Percentiles rank a stretch among this genome's conserved stretches.
Evolutionary conservation across 23 red algal genomes (phyloP).

Genomic region (Gracilaria domingensis): DNA sequence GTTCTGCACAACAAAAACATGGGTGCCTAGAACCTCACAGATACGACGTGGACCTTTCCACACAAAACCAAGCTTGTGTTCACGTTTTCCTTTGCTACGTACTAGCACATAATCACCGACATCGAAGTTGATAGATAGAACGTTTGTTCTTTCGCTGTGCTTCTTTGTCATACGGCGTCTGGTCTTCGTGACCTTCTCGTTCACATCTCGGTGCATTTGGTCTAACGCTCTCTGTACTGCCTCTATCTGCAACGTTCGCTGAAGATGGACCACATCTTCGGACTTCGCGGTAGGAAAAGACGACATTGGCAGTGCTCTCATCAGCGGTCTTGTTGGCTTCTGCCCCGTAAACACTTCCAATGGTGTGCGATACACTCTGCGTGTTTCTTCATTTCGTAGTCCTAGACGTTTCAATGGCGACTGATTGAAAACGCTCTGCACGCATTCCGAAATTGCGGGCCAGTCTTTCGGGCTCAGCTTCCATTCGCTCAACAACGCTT

Average conservation of each 20-base stretch:
- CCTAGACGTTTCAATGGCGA: not conserved
- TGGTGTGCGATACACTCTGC: not conserved
- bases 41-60: slow-evolving; percentile 24
- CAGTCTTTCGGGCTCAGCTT: not conserved
- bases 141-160: slow-evolving; percentile 43
- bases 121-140: not conserved
- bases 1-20: too few species aligned
- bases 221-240: not conserved
- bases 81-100: not conserved
- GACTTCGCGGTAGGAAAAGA: not conserved
- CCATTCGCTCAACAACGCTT: not conserved
- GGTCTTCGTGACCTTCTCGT: too few species aligned
- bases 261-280: not conserved
- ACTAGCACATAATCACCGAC: slow-evolving; percentile 58
- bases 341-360: slow-evolving; percentile 24
- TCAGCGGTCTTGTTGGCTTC: slow-evolving; percentile 10
- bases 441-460: not conserved
- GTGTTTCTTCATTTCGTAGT: not conserved
- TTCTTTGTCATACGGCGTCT: slow-evolving; percentile 1
- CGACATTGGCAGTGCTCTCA: slow-evolving; percentile 13
- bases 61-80: slow-evolving; percentile 19
- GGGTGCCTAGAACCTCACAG: too few species aligned
- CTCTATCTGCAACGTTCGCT: slow-evolving; percentile 1
- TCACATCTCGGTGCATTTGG: slow-evolving; percentile 29
- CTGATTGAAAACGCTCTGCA: slow-evolving; percentile 32